Percentiles rank a stretch among this genome's conserved stretches.
phyloP scores from a whole-genome alignment of 2,329 filamentous ascomycete genomes.

The Penicillium sp. region DNA sequence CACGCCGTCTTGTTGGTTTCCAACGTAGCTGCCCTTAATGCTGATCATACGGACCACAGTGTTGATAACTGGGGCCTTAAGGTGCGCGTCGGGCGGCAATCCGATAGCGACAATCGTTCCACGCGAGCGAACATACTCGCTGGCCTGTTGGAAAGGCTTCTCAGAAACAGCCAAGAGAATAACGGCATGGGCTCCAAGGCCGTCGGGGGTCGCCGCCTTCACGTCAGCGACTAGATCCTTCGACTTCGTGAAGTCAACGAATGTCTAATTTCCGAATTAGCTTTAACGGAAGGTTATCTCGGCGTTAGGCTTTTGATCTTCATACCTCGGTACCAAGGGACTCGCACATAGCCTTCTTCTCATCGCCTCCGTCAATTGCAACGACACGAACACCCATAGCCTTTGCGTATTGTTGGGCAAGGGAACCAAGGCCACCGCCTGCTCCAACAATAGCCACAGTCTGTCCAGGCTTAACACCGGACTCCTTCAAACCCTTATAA shows the following conservation, averaged over 20 bases:
- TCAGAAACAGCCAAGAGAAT: slow-evolving; percentile 76
- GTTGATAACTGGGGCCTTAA: slow-evolving; percentile 77
- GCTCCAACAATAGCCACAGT: slow-evolving; percentile 80
- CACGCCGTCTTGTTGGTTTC: slow-evolving; percentile 75
- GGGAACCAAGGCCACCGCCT: slow-evolving; percentile 72
- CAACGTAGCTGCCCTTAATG: slow-evolving; percentile 87
- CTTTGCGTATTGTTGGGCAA: slow-evolving; percentile 82
- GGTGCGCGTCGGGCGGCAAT: slow-evolving; percentile 65
- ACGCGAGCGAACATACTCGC: slow-evolving; percentile 72
- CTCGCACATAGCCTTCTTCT: slow-evolving; percentile 65
- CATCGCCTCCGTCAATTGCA: slow-evolving; percentile 74
- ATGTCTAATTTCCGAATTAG: slow-evolving; percentile 39
- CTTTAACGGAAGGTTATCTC: background rate
- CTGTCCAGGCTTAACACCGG: slow-evolving; percentile 66
- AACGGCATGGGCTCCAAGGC: slow-evolving; percentile 66
- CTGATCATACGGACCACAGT: slow-evolving; percentile 80
- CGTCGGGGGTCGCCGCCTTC: slow-evolving; percentile 70
- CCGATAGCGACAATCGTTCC: slow-evolving; percentile 83
- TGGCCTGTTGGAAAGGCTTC: slow-evolving; percentile 89
- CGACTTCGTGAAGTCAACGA: slow-evolving; percentile 70
- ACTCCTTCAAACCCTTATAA: slow-evolving; percentile 86
- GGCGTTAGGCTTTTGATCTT: background rate
- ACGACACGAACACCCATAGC: slow-evolving; percentile 80
- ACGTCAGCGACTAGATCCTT: slow-evolving; percentile 76
- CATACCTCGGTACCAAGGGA: slow-evolving; percentile 60